Evolutionary conservation across 345 rosid genomes (phyloP), one percentile per base, ranked within the genome.

Genomic region (Boechera stricta): DNA sequence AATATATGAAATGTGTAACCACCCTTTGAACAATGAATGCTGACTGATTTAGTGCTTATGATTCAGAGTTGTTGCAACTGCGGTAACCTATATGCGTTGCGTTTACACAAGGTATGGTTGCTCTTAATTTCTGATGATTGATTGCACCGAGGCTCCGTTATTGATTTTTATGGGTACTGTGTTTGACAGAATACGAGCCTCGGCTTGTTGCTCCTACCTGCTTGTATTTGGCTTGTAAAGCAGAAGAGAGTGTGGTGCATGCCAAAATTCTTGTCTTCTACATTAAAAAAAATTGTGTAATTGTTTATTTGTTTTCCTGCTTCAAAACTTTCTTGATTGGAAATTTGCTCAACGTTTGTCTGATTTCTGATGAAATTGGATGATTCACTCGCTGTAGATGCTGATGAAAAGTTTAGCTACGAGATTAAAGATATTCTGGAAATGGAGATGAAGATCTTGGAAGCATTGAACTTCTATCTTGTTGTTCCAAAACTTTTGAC

Each of bases 401-500:
- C 86, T 58, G 98, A 94, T 84, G 98, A 92, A 9, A 94, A 87
- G 82, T 85, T 86, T 55, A 81, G 85, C 41, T 92, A 80, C 60
- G 97, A 94, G 79, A 85, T 92, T 66, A 94, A 92, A 82, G 97
- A 92, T 74, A 91, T 94, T 55, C 88, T 94, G 58, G 98, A 92
- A 83, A 94, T 92, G 97, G 98, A 94, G 85, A 92, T 94, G 98
- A 94, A 92, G 85, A 81, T 94, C 71, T 81, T 94, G 82, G 98
- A 94, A 81, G 98, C 97, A 35, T 90, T 94, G 71, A 84, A 90
- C 81, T 94, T 90, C 75, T 91, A 94, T 82, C 82, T 94, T 74
- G 98, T 94, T 77, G 97, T 90, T 64, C 38, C 7, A 13, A 67
- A 42, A 12, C 6, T 6, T 39, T 7, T 63, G 15, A 41, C 26